Conservation (phyloP, 2,329 filamentous ascomycete genomes). For the Orbilia oligospora region DNA sequence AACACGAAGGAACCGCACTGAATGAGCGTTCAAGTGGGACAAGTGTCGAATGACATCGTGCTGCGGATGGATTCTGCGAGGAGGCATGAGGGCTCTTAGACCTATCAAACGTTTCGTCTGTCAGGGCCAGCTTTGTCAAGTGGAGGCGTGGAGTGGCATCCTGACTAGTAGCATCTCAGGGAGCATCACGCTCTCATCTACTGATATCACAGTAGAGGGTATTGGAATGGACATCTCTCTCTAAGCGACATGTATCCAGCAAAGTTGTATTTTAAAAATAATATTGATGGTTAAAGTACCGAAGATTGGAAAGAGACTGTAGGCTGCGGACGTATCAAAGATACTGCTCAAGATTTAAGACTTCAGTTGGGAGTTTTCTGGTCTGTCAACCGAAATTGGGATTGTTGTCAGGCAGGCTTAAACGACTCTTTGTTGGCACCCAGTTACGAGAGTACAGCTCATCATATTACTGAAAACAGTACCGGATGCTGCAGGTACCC, state of each 20-base stretch:
- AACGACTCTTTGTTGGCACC: slow-evolving; percentile 56
- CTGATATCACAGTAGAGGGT: not conserved
- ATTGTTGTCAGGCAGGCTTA: slow-evolving; percentile 38
- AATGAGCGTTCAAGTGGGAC: slow-evolving; percentile 2
- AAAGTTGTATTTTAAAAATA: not conserved
- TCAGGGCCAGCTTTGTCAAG: not conserved
- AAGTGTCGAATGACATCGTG: slow-evolving; percentile 39
- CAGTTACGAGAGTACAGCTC: slow-evolving; percentile 50
- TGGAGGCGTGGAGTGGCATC: not conserved
- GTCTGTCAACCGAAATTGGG: slow-evolving; percentile 28
- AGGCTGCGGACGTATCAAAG: slow-evolving; percentile 2
- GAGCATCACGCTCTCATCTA: slow-evolving; percentile 1
- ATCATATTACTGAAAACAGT: slow-evolving; percentile 43
- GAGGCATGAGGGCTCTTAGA: not conserved
- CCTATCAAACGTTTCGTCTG: slow-evolving; percentile 1
- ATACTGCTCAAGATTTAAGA: not conserved
- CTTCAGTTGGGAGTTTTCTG: slow-evolving; percentile 10
- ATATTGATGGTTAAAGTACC: not conserved
- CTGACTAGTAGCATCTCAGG: slow-evolving; percentile 11
- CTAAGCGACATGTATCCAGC: not conserved
- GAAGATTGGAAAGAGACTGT: not conserved
- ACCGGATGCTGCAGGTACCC: slow-evolving; percentile 57
- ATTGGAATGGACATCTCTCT: not conserved
- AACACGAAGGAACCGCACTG: slow-evolving; percentile 20
- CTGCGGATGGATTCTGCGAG: slow-evolving; percentile 17